Base-by-base conservation (phyloP, 805 yeast genomes). In the Aciculoconidium aculeatum region DNA sequence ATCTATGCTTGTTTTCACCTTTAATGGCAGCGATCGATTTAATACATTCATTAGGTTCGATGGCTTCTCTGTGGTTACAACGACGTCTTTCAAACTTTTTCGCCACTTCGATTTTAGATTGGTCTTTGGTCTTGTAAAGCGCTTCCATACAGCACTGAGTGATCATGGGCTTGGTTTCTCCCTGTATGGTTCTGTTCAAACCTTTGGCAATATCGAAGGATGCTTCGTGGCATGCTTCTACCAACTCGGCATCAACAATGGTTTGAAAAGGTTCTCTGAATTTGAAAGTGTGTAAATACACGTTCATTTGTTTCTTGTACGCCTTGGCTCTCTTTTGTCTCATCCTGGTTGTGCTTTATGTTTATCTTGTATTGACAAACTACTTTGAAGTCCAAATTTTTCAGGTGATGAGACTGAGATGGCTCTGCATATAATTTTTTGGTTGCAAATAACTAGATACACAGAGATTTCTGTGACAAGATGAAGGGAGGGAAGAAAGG, bases 271-370 rank as follows among this genome's bases (percentile, higher is more conserved):
- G 98, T 40, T 82, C 87, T 53, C 95, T 75, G 67, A 92, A 92
- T 46, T 83, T 83, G 71, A 90, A 92, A 5, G 94, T 72, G 52
- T 86, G 83, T 42, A 74, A 71, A 45, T 86, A 81, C 32, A 84
- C 80, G 42, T 80, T 75, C 83, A 92, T 81, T 55, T 85, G 95
- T 66, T 90, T 90, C 55, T 90, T 78, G 58, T 92, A 92, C 1
- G 92, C 69, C 57, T 90, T 90, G 30, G 96, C 95, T 59, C 98
- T 72, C 58, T 88, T 90, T 61, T 90, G 96, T 69, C 94, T 86
- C 98, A 90, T 90, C 16, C 9, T 34, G 21, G 17, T 15, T 9
- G 25, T 8, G 6, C 20, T 25, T 25, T 21, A 11, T 28, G 19
- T 10, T 11, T 17, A 18, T 11, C 11, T 19, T 18, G 17, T 13